Evolutionary conservation across 768 basidiomycete species (phyloP), one percentile per base, ranked within the genome.

Genomic region (Leccinum barrowsii): DNA sequence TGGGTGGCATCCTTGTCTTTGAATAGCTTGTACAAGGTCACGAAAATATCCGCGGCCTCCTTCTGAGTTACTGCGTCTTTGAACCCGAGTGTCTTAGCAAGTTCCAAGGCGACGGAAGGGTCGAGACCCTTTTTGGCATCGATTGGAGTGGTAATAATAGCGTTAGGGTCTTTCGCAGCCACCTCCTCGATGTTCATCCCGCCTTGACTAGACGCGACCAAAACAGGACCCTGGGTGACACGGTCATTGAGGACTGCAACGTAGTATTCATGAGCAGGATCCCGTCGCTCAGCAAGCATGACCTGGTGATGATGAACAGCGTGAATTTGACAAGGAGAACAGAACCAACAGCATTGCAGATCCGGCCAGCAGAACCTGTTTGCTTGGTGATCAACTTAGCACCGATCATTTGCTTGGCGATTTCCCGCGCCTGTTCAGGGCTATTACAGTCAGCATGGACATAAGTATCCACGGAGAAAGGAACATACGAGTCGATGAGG

Each of bases 141-240:
- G 66, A 99, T 92, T 50, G 93, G 90, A 11, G 90, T 94, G 49
- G 95, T 98, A 68, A 98, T 93, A 75, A 99, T 98, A 42, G 97
- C 91, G 37, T 78, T 77, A 35, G 97, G 97, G 69, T 97, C 93
- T 65, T 95, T 93, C 30, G 92, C 92, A 26, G 97, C 97, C 50
- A 99, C 97, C 68, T 99, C 97, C 74, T 99, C 97, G 69, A 99
- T 99, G 76, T 98, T 98, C 97, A 99, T 99, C 57, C 97, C 97
- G 56, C 97, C 97, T 71, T 98, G 94, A 19, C 82, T 82, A 47
- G 97, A 98, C 19, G 88, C 88, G 55, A 99, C 96, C 50, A 99
- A 83, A 30, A 98, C 97, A 47, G 94, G 91, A 13, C 91, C 89
- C 59, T 93, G 87, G 6, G 88, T 79, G 13, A 83, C 84, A 64